Base-by-base conservation (phyloP, 2,329 filamentous ascomycete species). In the Setomelanomma holmii region DNA sequence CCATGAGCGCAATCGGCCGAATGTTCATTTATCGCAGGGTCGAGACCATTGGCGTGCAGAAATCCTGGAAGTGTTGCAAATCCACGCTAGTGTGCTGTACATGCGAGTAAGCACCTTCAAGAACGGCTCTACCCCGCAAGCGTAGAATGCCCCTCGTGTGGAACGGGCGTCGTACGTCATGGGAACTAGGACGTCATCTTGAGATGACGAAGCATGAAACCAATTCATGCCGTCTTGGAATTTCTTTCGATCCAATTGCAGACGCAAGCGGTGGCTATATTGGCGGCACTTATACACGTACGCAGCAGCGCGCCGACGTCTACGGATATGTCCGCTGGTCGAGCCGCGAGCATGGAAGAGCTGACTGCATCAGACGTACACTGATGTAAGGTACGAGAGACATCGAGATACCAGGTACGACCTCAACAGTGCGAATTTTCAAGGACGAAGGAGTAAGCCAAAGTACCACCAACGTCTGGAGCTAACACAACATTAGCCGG, bases 401-500 rank as follows among this genome's bases (percentile, higher is more conserved):
- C 22, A 40, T 11, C 5, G 22, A 49, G 30, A 12, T 39, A 40
- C 10, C 27, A 22, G 16, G 35, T 40, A 35, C 33, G 20, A 41
- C 36, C 14, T 22, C 23, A 35, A 38, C 44, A 11, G 36, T 41
- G 19, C 19, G 33, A 38, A 16, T 20, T 17, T 36, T 45, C 22
- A 40, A 24, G 36, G 44, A n/a, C 21, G 38, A 40, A 50, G 20
- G 10, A 17, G 19, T 43, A 27, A n/a, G 11, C 10, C 19, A 21
- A 44, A 40, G 16, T 45, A 33, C 39, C 44, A 43, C 20, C 39
- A 12, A 30, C 38, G 27, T 23, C 33, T 33, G n/a, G 22, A 7
- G 33, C 38, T 40, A 35, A 53, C 39, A 45, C 45, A 55, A 45
- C 27, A 56, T 58, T 61, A 61, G 36, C 58, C 58, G 51, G 58